Evolutionary conservation across 768 basidiomycete genomes (phyloP), one percentile per base, ranked within the genome.

Genomic region (Rubroboletus pulcherrimus): DNA sequence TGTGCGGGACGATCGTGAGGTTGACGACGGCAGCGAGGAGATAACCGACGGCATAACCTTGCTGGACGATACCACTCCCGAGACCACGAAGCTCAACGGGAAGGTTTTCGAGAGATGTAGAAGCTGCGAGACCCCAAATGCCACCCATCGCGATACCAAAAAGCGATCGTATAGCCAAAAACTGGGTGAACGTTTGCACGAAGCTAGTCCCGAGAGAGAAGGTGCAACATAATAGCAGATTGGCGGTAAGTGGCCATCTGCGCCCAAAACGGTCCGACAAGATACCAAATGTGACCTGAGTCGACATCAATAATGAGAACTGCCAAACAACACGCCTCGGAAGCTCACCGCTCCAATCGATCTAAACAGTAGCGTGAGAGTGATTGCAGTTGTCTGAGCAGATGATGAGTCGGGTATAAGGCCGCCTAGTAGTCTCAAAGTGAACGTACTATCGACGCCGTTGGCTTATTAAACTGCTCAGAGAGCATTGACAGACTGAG

Each of bases 71-170:
- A 11, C 96, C 95, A 34, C 84, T 87, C 4, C 85, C 86, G 6
- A 97, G 75, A 34, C 96, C 96, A 67, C 95, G 89, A 30, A 85
- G 83, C 63, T 91, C 89, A n/a, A 89, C 85, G 0, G 94, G 94
- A 15, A 96, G 79, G 66, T 93, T 94, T 68, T 98, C 94, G 39
- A 96, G 85, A 0, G 89, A 85, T 1, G 89, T 93, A 0, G 91
- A 80, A 1, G 90, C 78, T 0, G 92, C 84, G 38, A 93, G 75
- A 31, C 93, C 92, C 92, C 94, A 96, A 43, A 96, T 80, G 0
- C 90, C 91, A 43, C 91, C 91, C 91, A 93, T 93, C 0, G 84
- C 87, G 54, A 94, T 78, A 64, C 92, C 92, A 66, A 94, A 95
- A 33, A 96, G 77, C 0, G 86, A 81, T 5, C 94, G 81, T 14